phyloP scores from a whole-genome alignment of 257 asterid genomes.

The Phtheirospermum japonicum region DNA sequence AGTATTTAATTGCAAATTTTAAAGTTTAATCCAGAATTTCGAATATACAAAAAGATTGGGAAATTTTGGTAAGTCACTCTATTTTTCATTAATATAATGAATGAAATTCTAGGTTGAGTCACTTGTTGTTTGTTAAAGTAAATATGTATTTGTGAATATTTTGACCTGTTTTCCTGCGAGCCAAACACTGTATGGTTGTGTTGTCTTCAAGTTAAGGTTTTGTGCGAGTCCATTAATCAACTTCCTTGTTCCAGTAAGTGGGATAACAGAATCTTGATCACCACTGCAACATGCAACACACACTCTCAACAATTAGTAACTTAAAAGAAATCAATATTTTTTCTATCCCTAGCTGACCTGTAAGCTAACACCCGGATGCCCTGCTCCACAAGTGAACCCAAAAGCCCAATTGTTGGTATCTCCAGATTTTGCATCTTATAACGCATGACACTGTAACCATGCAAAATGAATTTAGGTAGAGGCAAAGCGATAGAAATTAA shows the following conservation, averaged over 20 bases:
- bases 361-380: conserved; percentile 47
- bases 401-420: conserved; percentile 42
- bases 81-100: too few species aligned
- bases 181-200: conserved; percentile 66
- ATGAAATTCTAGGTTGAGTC: too few species aligned
- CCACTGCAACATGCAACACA: neutral
- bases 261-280: conserved; percentile 87
- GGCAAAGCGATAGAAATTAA: too few species aligned
- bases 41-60: too few species aligned
- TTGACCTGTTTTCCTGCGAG: conserved; percentile 29
- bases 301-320: too few species aligned
- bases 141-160: too few species aligned
- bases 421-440: conserved; percentile 43
- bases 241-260: conserved; percentile 59
- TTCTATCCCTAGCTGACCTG: conserved; percentile 31
- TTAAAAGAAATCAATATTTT: too few species aligned
- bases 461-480: neutral
- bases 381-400: conserved; percentile 40
- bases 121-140: too few species aligned
- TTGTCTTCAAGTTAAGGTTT: conserved; percentile 47
- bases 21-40: too few species aligned
- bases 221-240: conserved; percentile 55
- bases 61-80: too few species aligned
- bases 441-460: conserved; percentile 33
- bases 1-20: too few species aligned